Percentiles rank a stretch among this genome's conserved stretches.
Evolutionary conservation across 2,329 filamentous ascomycete genomes (phyloP).

Genomic region (Cladorrhinum sp.): DNA sequence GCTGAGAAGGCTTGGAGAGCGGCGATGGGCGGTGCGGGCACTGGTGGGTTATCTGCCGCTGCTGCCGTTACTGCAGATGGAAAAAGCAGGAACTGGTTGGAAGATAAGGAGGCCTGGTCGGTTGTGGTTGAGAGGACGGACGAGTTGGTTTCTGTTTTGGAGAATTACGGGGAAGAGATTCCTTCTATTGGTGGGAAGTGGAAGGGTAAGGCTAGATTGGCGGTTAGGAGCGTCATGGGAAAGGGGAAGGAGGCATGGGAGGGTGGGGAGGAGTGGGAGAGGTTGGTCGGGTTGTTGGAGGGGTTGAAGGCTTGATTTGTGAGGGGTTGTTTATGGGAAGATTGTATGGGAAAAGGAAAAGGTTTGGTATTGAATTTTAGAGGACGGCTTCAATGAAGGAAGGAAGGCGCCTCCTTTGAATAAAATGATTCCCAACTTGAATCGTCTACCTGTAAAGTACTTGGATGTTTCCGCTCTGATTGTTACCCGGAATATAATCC

Average conservation of each 20-base stretch:
- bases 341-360: too few species aligned
- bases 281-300: constrained; percentile 55
- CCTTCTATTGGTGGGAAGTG: constrained; percentile 73
- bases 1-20: constrained; percentile 89
- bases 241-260: constrained; percentile 82
- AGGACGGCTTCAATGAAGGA: too few species aligned
- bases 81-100: constrained; percentile 53
- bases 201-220: constrained; percentile 84
- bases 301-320: constrained; percentile 36
- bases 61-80: constrained; percentile 30
- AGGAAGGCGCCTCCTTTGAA: too few species aligned
- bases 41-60: constrained; percentile 40
- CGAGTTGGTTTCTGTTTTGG: constrained; percentile 77
- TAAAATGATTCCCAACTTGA: too few species aligned
- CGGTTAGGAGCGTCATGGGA: constrained; percentile 77
- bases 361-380: too few species aligned
- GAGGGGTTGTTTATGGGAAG: too few species aligned
- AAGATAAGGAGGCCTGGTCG: constrained; percentile 64
- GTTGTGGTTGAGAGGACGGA: constrained; percentile 74
- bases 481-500: too few species aligned
- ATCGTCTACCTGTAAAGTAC: too few species aligned
- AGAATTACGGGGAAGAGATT: constrained; percentile 67
- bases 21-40: constrained; percentile 51
- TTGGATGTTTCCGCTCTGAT: too few species aligned
- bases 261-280: constrained; percentile 65